Percentiles rank a stretch among this genome's conserved stretches.
phyloP scores from a whole-genome alignment of 805 yeast species.

The Priceomyces carsonii region DNA sequence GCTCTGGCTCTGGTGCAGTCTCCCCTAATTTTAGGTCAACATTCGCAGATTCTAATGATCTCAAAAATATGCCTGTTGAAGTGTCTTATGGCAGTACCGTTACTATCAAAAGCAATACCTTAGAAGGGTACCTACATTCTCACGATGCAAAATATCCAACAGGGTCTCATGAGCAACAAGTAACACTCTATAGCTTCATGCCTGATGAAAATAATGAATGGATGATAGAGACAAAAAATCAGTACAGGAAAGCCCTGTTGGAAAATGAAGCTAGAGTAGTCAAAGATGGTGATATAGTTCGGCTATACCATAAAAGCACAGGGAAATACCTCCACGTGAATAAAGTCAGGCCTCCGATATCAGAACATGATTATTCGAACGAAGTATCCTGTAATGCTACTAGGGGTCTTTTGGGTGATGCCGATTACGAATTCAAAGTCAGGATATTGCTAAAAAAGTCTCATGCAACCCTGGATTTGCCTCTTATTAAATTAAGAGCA shows the following conservation, averaged over 20 bases:
- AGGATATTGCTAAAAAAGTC: conserved; percentile 40
- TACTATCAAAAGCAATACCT: conserved; percentile 64
- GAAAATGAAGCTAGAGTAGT: conserved; percentile 35
- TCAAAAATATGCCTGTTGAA: conserved; percentile 52
- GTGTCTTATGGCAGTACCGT: conserved; percentile 73
- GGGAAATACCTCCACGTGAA: conserved; percentile 68
- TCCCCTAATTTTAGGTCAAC: conserved; percentile 68
- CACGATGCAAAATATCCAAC: conserved; percentile 61
- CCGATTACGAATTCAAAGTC: conserved; percentile 69
- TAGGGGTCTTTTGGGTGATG: conserved; percentile 60
- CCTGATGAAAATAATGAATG: conserved; percentile 69
- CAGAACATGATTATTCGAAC: conserved; percentile 86
- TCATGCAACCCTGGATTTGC: conserved; percentile 32
- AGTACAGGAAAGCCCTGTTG: conserved; percentile 40
- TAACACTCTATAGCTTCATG: conserved; percentile 65
- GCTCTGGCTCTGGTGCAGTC: conserved; percentile 63
- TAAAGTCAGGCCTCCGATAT: conserved; percentile 79
- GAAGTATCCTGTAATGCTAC: conserved; percentile 79
- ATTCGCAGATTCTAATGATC: conserved; percentile 42
- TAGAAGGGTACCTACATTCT: conserved; percentile 82
- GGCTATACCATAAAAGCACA: conserved; percentile 71
- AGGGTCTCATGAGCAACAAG: conserved; percentile 77
- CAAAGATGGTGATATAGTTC: conserved; percentile 55
- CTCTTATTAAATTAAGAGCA: conserved; percentile 46
- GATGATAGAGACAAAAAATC: conserved; percentile 54